Percentiles rank a stretch among this genome's conserved stretches.
Evolutionary conservation across 345 rosid genomes (phyloP).

Genomic region (Moringa oleifera): DNA sequence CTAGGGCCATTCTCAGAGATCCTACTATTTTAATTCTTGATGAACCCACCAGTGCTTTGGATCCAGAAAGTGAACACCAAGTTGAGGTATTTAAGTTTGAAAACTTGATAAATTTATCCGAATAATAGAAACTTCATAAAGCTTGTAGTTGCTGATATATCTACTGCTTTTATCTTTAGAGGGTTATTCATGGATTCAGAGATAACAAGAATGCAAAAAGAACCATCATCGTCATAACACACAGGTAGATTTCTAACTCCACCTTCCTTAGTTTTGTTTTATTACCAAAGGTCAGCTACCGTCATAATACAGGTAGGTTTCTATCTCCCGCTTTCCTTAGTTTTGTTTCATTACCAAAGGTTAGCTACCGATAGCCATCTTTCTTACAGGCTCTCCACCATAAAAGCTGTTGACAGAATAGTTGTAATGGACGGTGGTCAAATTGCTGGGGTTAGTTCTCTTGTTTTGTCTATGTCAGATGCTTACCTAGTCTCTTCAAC

Average conservation of each 20-base stretch:
- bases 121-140: no score
- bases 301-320: conserved; percentile 36
- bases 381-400: conserved; percentile 28
- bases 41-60: conserved; percentile 62
- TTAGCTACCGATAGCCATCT: conserved; percentile 16
- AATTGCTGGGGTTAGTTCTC: conserved; percentile 29
- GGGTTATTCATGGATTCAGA: conserved; percentile 20
- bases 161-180: conserved; percentile 14
- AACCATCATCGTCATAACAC: conserved; percentile 39
- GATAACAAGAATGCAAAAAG: conserved; percentile 20
- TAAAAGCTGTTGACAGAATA: conserved; percentile 31
- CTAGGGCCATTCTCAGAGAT: conserved; percentile 51
- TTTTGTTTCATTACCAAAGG: no score
- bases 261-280: neutral
- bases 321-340: neutral
- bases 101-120: neutral
- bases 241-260: conserved; percentile 23
- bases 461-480: neutral
- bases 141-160: neutral
- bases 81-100: conserved; percentile 24
- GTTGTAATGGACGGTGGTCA: conserved; percentile 36
- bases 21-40: conserved; percentile 51
- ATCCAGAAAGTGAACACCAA: conserved; percentile 35
- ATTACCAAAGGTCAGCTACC: no score
- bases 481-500: no score